Conservation (phyloP, 306 rosid species). For the Bauhinia variegata region DNA sequence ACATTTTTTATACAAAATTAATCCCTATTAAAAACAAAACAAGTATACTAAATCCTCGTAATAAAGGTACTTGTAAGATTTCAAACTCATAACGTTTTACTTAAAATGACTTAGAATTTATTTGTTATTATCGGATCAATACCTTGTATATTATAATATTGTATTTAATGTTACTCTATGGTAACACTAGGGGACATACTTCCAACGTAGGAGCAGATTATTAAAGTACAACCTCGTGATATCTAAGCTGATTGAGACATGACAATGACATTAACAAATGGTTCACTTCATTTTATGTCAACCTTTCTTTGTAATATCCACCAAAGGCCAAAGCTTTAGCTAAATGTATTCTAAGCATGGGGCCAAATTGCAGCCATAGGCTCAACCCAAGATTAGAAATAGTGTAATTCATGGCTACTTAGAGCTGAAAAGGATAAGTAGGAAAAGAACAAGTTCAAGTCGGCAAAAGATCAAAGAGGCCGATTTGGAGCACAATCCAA, state of each 20-base stretch:
- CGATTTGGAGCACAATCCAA: slow-evolving; percentile 27
- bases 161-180: background rate
- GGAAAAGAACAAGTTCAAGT: slow-evolving; percentile 21
- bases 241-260: slow-evolving; percentile 21
- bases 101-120: too few relatives aligned
- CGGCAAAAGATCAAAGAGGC: too few relatives aligned
- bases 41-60: too few relatives aligned
- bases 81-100: too few relatives aligned
- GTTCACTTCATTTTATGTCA: background rate
- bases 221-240: background rate
- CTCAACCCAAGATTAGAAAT: background rate
- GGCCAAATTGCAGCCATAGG: slow-evolving; percentile 22
- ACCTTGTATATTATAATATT: too few relatives aligned
- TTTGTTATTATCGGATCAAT: too few relatives aligned
- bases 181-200: slow-evolving; percentile 18
- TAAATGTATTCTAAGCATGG: background rate
- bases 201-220: too few relatives aligned
- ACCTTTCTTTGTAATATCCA: slow-evolving; percentile 37
- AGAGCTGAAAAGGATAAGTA: slow-evolving; percentile 13
- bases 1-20: too few relatives aligned
- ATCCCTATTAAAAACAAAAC: too few relatives aligned
- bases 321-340: slow-evolving; percentile 21
- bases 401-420: background rate
- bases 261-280: slow-evolving; percentile 26
- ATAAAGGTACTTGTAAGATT: too few relatives aligned